These are phyloP conservation scores for Inga laurina DNA, from an alignment of 306 rosid species.

Conservation along the genomic window DNA sequence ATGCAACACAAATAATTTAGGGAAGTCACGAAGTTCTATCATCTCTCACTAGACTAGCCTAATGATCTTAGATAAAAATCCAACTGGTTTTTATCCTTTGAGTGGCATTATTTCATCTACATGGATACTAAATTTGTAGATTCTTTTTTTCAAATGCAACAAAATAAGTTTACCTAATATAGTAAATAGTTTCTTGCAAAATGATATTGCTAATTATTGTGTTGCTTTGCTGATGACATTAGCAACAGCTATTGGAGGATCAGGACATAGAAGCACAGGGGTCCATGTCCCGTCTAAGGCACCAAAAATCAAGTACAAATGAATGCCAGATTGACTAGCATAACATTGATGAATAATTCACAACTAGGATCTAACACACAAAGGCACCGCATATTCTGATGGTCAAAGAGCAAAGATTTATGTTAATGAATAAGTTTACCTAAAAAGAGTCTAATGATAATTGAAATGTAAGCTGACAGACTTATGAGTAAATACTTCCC, in stretches of 20 bases:
- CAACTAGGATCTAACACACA: slow-evolving; percentile 21
- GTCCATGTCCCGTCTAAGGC: slow-evolving; percentile 33
- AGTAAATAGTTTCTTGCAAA: slow-evolving; percentile 5
- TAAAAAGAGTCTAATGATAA: slow-evolving; percentile 11
- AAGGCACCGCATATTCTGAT: slow-evolving; percentile 20
- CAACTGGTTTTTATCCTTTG: background rate
- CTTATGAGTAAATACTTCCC: slow-evolving; percentile 23
- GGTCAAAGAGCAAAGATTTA: slow-evolving; percentile 1
- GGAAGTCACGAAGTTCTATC: slow-evolving; percentile 4
- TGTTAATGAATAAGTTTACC: too few relatives aligned
- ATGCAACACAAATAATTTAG: background rate
- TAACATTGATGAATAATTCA: slow-evolving; percentile 25
- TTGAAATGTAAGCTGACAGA: background rate
- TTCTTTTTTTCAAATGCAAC: background rate
- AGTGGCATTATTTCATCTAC: background rate
- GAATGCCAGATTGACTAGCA: slow-evolving; percentile 33
- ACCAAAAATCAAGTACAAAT: slow-evolving; percentile 35
- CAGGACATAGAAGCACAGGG: slow-evolving; percentile 10
- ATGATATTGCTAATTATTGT: slow-evolving; percentile 28
- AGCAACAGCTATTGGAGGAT: slow-evolving; percentile 30
- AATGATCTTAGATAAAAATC: background rate
- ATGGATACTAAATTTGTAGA: background rate
- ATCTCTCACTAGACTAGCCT: background rate
- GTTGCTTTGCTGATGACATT: slow-evolving; percentile 29
- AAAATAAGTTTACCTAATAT: slow-evolving; percentile 15